These are phyloP conservation scores for Fraxinus anomala DNA, from an alignment of 257 asterid species.

Conservation along the genomic window DNA sequence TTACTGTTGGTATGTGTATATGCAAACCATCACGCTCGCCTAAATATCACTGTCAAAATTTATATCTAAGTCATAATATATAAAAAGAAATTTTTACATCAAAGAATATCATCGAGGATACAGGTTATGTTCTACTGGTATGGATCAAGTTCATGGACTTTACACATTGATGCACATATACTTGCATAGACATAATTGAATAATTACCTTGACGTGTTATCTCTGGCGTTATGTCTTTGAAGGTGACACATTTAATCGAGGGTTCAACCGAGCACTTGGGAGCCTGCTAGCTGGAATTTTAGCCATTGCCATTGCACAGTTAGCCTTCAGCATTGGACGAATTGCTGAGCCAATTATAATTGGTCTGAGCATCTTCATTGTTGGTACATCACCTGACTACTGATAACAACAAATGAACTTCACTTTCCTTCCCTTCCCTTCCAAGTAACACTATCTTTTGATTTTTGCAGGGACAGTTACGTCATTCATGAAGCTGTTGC, in stretches of 20 bases:
- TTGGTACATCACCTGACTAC: slow-evolving; percentile 40
- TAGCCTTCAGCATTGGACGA: slow-evolving; percentile 51
- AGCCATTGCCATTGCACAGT: slow-evolving; percentile 49
- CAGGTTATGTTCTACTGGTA: no score
- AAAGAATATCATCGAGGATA: not conserved
- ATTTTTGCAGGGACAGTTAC: slow-evolving; percentile 49
- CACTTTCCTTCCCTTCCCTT: not conserved
- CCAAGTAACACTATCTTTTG: not conserved
- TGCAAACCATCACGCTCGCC: not conserved
- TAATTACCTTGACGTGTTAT: slow-evolving; percentile 1
- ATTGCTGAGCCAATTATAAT: slow-evolving; percentile 60
- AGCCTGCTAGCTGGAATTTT: slow-evolving; percentile 63
- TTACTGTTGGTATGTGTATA: slow-evolving; percentile 59
- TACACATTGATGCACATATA: not conserved
- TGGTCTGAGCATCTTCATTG: slow-evolving; percentile 66
- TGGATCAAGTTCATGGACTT: not conserved
- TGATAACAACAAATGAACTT: not conserved
- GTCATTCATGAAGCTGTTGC: slow-evolving; percentile 73
- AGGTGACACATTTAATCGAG: slow-evolving; percentile 71
- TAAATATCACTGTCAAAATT: not conserved
- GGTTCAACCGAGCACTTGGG: slow-evolving; percentile 71
- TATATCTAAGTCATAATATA: no score
- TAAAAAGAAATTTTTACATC: no score
- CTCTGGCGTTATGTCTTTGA: not conserved
- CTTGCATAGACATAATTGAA: not conserved